Evolutionary conservation across 2,329 filamentous ascomycete species (phyloP).

Genomic region (Alternaria tenuissima): DNA sequence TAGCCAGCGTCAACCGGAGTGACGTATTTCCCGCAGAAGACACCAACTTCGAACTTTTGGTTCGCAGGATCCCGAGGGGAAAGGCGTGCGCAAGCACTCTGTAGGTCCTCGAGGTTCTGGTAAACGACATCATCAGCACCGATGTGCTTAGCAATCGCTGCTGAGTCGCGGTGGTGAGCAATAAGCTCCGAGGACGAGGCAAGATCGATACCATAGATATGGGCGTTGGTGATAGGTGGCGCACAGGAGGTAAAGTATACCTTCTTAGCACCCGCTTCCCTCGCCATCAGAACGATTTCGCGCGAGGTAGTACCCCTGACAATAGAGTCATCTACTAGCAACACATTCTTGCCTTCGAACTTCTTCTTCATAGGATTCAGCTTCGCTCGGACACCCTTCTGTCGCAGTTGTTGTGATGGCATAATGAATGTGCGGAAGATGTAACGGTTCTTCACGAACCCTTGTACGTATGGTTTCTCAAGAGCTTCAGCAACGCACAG

Average conservation of each 20-base stretch:
- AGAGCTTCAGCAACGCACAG: conserved; percentile 77
- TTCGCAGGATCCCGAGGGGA: conserved; percentile 65
- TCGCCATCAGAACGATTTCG: conserved; percentile 83
- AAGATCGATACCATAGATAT: conserved; percentile 67
- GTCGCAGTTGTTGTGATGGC: conserved; percentile 79
- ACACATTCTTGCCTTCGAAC: conserved; percentile 80
- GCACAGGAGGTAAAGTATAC: conserved; percentile 85
- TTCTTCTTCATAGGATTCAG: conserved; percentile 86
- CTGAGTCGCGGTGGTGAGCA: conserved; percentile 70
- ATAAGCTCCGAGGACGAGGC: conserved; percentile 76
- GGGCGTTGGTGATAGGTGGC: conserved; percentile 80
- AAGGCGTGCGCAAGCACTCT: conserved; percentile 77
- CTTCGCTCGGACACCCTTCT: conserved; percentile 89
- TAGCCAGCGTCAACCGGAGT: conserved; percentile 82
- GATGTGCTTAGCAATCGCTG: conserved; percentile 71
- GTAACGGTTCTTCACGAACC: conserved; percentile 89
- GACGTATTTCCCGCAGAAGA: conserved; percentile 88
- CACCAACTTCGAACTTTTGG: conserved; percentile 83
- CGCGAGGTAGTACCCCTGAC: conserved; percentile 84
- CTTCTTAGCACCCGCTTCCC: conserved; percentile 81
- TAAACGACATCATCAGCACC: conserved; percentile 80
- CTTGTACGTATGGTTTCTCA: conserved; percentile 79
- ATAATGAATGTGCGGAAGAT: conserved; percentile 89
- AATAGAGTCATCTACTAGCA: conserved; percentile 89
- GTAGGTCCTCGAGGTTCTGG: conserved; percentile 80